phyloP scores from a whole-genome alignment of 495 filamentous ascomycete species.

The Penicillium waksmanii region DNA sequence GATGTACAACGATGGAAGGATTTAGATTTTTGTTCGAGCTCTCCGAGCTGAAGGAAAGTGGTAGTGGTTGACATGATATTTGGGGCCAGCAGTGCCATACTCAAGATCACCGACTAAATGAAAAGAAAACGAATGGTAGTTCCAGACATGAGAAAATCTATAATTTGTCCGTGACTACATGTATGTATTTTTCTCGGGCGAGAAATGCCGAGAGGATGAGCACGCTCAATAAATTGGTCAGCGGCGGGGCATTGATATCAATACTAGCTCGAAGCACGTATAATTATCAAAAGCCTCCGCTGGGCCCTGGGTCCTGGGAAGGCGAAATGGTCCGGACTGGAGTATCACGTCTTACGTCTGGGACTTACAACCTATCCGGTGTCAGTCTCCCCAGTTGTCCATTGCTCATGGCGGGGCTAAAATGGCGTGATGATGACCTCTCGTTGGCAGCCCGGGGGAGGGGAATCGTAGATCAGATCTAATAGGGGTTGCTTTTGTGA shows the following conservation, averaged over 20 bases:
- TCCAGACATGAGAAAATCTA: slow-evolving; percentile 18
- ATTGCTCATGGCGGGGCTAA: slow-evolving; percentile 46
- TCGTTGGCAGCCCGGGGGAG: slow-evolving; percentile 11
- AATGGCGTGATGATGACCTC: slow-evolving; percentile 40
- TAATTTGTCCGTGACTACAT: slow-evolving; percentile 17
- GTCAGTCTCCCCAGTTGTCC: slow-evolving; percentile 5
- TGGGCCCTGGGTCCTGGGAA: slow-evolving; percentile 10
- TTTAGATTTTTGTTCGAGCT: slow-evolving; percentile 19
- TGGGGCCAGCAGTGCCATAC: slow-evolving; percentile 23
- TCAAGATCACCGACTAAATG: slow-evolving; percentile 5
- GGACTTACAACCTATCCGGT: slow-evolving; percentile 14
- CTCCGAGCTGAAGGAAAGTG: slow-evolving; percentile 31
- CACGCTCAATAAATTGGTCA: slow-evolving; percentile 16
- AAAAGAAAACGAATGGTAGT: slow-evolving; percentile 4
- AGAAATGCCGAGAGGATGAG: slow-evolving; percentile 24
- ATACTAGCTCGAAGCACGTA: slow-evolving; percentile 24
- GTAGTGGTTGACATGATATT: slow-evolving; percentile 35
- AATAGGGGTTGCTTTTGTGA: not conserved
- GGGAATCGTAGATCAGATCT: slow-evolving; percentile 13
- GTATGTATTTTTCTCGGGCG: slow-evolving; percentile 27
- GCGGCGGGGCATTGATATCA: slow-evolving; percentile 29
- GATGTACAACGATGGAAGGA: slow-evolving; percentile 24
- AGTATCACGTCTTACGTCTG: slow-evolving; percentile 16
- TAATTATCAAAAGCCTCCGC: slow-evolving; percentile 19
- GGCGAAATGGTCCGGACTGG: not conserved